phyloP scores from a whole-genome alignment of 2,329 filamentous ascomycete species.

The Fusarium sp. region DNA sequence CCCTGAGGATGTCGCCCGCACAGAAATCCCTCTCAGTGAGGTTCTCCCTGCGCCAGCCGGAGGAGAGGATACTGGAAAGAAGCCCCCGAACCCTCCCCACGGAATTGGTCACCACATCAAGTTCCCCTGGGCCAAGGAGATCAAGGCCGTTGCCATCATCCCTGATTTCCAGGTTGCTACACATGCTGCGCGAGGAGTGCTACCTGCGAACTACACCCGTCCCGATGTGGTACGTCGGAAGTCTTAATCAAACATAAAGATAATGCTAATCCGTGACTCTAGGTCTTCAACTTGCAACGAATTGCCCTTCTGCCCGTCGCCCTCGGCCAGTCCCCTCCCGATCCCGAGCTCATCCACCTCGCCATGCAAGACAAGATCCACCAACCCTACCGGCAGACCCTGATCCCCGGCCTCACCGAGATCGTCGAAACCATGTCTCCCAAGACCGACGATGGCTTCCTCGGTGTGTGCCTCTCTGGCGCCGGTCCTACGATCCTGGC shows the following conservation, averaged over 20 bases:
- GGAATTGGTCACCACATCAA: conserved; percentile 97
- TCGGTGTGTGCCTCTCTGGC: conserved; percentile 94
- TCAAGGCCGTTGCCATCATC: conserved; percentile 97
- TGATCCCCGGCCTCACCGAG: conserved; percentile 92
- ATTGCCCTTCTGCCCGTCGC: conserved; percentile 92
- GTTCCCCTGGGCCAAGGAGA: conserved; percentile 92
- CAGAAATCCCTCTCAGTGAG: conserved; percentile 94
- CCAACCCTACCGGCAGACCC: conserved; percentile 91
- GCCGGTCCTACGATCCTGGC: conserved; percentile 96
- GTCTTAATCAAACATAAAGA: neutral
- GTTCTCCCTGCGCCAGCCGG: conserved; percentile 91
- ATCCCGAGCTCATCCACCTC: conserved; percentile 93
- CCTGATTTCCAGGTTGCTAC: conserved; percentile 97
- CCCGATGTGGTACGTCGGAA: conserved; percentile 76
- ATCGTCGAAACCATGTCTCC: conserved; percentile 94
- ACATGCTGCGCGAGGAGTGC: conserved; percentile 85
- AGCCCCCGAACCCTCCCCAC: conserved; percentile 87
- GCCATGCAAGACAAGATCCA: conserved; percentile 99
- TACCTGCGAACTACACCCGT: conserved; percentile 83
- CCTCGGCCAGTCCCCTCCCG: conserved; percentile 87
- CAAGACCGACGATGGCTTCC: conserved; percentile 83
- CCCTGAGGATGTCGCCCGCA: conserved; percentile 88
- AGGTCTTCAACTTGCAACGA: conserved; percentile 92
- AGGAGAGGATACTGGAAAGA: conserved; percentile 88
- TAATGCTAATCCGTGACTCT: conserved; percentile 32